Evolutionary conservation across 225 moss, liverwort and hornwort species (phyloP).

Genomic region (Sphagnum tenellum): DNA sequence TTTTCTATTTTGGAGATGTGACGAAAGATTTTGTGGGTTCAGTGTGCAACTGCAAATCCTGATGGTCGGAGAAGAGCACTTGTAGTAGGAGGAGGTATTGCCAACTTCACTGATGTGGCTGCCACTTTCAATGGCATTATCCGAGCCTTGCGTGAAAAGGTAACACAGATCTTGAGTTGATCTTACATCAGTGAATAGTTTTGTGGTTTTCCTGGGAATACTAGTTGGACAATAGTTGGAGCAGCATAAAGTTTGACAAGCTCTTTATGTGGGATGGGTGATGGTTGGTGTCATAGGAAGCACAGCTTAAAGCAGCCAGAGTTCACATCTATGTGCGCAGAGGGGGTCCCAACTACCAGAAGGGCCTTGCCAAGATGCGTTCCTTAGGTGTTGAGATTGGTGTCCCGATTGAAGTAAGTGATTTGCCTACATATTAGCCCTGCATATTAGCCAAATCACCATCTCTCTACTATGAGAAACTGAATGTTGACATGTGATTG

Average conservation of each 20-base stretch:
- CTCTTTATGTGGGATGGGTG: no score
- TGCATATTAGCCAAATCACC: no score
- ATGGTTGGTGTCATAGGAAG: conserved; percentile 37
- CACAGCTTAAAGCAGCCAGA: conserved; percentile 80
- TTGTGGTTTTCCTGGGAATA: neutral
- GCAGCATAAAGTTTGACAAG: no score
- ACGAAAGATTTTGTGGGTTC: conserved; percentile 5
- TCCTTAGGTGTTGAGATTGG: conserved; percentile 71
- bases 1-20: neutral
- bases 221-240: no score
- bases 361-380: conserved; percentile 86
- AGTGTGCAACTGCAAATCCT: conserved; percentile 90
- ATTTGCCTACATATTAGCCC: no score
- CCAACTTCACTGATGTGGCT: conserved; percentile 97
- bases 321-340: conserved; percentile 88
- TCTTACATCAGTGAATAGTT: neutral
- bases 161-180: conserved; percentile 3
- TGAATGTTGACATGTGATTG: no score
- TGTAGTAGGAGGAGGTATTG: conserved; percentile 88
- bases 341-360: conserved; percentile 95
- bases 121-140: conserved; percentile 94
- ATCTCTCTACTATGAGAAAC: no score
- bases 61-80: conserved; percentile 83
- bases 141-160: conserved; percentile 91
- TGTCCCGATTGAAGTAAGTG: conserved; percentile 63